These are phyloP conservation scores for Xanthoconium stramineum DNA, from an alignment of 768 basidiomycete species.

Conservation along the genomic window DNA sequence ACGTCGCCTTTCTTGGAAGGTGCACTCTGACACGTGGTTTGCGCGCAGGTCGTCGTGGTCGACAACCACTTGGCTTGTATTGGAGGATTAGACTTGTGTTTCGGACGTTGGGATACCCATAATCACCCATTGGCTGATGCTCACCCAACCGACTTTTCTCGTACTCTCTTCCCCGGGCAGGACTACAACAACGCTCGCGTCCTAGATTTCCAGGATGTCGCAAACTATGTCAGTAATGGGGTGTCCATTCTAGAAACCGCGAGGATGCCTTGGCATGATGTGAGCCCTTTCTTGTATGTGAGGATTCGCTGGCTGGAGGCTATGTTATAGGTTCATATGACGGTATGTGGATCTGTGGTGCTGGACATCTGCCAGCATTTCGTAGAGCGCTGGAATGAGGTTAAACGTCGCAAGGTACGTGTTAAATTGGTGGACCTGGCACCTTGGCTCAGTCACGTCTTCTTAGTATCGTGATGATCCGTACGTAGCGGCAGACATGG, in stretches of 20 bases:
- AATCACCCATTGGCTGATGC: conserved; percentile 88
- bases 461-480: conserved; percentile 36
- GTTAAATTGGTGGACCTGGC: not conserved
- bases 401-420: conserved; percentile 76
- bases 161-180: conserved; percentile 88
- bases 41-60: conserved; percentile 63
- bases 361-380: conserved; percentile 94
- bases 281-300: conserved; percentile 35
- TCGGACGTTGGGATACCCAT: conserved; percentile 96
- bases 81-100: conserved; percentile 94
- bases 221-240: conserved; percentile 68
- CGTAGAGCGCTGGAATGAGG: conserved; percentile 86
- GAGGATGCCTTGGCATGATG: conserved; percentile 97
- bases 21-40: not conserved
- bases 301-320: not conserved
- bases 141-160: conserved; percentile 80
- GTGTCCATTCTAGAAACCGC: conserved; percentile 65
- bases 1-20: not conserved
- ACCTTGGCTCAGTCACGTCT: conserved; percentile 3
- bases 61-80: conserved; percentile 85
- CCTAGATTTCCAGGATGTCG: conserved; percentile 81
- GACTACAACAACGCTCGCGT: conserved; percentile 92
- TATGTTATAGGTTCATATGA: conserved; percentile 69
- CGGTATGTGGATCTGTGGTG: conserved; percentile 74
- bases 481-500: conserved; percentile 35